Evolutionary conservation across 163 green algal species (phyloP), one percentile per base, ranked within the genome.

Genomic region (Coccomyxa subellipsoidea): DNA sequence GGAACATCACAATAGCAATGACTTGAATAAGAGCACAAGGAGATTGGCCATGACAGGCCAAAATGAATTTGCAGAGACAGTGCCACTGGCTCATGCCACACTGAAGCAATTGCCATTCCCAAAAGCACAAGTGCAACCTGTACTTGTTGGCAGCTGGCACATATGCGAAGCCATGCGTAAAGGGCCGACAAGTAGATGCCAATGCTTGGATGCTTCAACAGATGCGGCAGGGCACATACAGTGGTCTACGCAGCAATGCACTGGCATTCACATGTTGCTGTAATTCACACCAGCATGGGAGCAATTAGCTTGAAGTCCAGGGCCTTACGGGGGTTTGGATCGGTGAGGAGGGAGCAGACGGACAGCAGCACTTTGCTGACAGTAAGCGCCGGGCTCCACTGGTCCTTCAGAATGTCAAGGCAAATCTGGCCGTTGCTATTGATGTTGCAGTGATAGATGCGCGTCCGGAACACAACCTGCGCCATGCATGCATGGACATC

Each of bases 391-490:
- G 96, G 96, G 82, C 93, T 98, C 96, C 96, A 99, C 73, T 93
- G 92, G 72, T 99, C 96, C 77, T 98, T 98, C 25, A 99, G 86
- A 80, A 99, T 97, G 85, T 98, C 96, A 12, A 99, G 85, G 88
- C 96, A 98, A 73, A 54, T 75, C 38, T 66, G 38, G 23, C 75
- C 96, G 53, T 91, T 92, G 86, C 85, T 94, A 88, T 97, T 98
- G 69, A 99, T 95, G 91, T 99, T 99, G 90, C 96, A 99, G 91
- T 99, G 96, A 88, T 99, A 99, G 82, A 99, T 98, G 34, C 95
- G 90, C 6, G 96, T 99, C 37, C 92, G 86, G 88, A 99, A 99
- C 0, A 89, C 90, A 29, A 99, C 92, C 94, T 97, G 91, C 54
- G 7, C 2, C 21, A n/a, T n/a, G n/a, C n/a, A n/a, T n/a, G n/a